Base-by-base conservation (phyloP, 352 stramenopile species). In the Globisporangium nunn region DNA sequence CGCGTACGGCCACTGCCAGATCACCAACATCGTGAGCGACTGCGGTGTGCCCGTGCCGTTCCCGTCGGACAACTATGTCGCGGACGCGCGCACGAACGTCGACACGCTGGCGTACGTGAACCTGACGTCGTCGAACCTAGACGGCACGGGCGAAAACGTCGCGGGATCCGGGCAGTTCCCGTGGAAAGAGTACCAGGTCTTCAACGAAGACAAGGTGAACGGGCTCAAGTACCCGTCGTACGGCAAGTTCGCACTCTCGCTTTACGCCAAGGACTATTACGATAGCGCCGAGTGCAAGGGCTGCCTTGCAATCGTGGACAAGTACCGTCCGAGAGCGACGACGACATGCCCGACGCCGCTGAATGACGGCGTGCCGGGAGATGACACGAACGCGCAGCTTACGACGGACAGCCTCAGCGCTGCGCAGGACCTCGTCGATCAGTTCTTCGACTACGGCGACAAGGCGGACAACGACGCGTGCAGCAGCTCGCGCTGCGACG, bases 171-270 rank as follows among this genome's bases (percentile, higher is more conserved):
- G 52, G 4, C 35, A 61, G 18, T 72, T 67, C 49, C 63, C 66
- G n/a, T 90, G 80, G 77, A 72, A 62, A 15, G 68, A 81, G 17
- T 90, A 85, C 62, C 74, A 88, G 46, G 33, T 55, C 15, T 46
- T 75, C 56, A 63, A 66, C 31, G 29, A 67, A 7, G 52, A 54
- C 2, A 64, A 69, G 41, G 68, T 90, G 17, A 68, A 90, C 46
- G 55, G 55, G 10, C 54, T 90, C 10, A 52, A 51, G 39, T 78
- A 85, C 51, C 55, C 56, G 0, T 58, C 62, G 1, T 85, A 77
- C 33, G 77, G 79, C 41, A 81, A 84, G 56, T 90, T 87, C 61
- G 37, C 64, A 1, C 65, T 90, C 33, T 50, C 63, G n/a, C 40
- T 88, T n/a, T 60, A 64, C 10, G 77, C 77, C 6, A 67, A 70